Evolutionary conservation across 2,329 filamentous ascomycete species (phyloP), one percentile per base, ranked within the genome.

Genomic region (Colletotrichum navitas): DNA sequence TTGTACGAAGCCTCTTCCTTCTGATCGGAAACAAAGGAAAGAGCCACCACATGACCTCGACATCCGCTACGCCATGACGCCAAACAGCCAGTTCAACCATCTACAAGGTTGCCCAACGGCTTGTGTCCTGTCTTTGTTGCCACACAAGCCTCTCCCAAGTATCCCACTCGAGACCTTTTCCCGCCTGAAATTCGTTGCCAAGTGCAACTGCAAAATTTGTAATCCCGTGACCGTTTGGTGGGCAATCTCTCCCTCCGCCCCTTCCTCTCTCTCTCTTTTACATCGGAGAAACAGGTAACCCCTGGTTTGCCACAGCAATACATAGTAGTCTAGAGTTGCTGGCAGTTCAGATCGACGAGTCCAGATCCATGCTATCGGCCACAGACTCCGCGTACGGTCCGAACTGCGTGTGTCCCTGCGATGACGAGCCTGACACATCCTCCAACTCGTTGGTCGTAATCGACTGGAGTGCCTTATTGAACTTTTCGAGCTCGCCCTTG

Each of bases 361-460:
- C 70, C 18, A 72, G 2, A 3, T 72, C 70, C 70, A 72, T 72
- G 24, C 49, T 52, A 5, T 72, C 67, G 5, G 51, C 55, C 4
- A 71, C 29, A 18, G 70, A 72, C 36, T 71, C 69, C 18, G 49
- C 54, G 11, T 72, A 60, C 34, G 32, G 29, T 14, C 55, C 63
- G 21, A 55, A 63, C 24, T 64, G 63, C 24, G 54, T 36, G 32
- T 56, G 34, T 3, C 47, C 60, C 34, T 64, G 69, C 39, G 69
- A 68, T 21, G 65, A 32, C 2, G 66, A 55, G 7, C 69, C 65
- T 12, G 75, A 76, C 5, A 66, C 70, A 0, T 78, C 76, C 5
- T 82, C 82, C 24, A 77, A 76, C 73, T 86, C 84, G 6, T 87
- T 79, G 3, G 74, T 86, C 82, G 14, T 87, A 63, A 88, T 88